Evolutionary conservation across 2,329 filamentous ascomycete species (phyloP), one percentile per base, ranked within the genome.

Genomic region (Xylariaceae sp.): DNA sequence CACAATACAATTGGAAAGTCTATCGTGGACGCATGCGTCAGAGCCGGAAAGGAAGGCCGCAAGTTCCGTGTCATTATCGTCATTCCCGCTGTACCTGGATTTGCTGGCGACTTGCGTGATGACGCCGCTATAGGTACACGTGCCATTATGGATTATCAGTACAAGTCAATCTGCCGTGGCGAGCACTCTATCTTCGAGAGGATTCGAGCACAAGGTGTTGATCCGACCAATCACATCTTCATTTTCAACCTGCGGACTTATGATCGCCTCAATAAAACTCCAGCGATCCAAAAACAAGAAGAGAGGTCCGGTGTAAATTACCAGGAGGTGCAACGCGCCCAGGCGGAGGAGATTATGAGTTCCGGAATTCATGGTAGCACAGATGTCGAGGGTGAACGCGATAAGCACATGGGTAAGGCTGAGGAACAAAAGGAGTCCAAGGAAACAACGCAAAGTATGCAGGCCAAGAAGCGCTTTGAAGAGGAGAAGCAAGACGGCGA

Each of bases 111-210:
- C 70, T 80, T 99, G 26, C 82, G 93, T 54, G 87, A 92, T 11
- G 87, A 91, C 66, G 92, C 90, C 17, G 94, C 94, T 0, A 85
- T 86, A 1, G 94, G 94, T 8, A 98, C 94, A 0, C 78, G 92
- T 45, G 94, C 93, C 9, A 99, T 98, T 68, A 98, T 99, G 92
- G 93, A 98, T 72, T 98, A 96, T 70, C 95, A 98, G 72, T 99
- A 95, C 80, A 96, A 96, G 75, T 96, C 92, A 0, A 96, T 99
- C 64, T 91, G 89, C 69, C 88, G 95, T 40, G 95, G 95, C 5
- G 89, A 96, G 62, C 82, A 98, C 71, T 96, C 92, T 4, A 98
- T 99, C 49, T 95, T 90, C 66, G 92, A 85, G 34, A 88, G 90
- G 69, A 86, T 97, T 56, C 79, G 81, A 55, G 85, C 84, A 6